Evolutionary conservation across 108 stramenopile species (phyloP).

Genomic region (Cyclotella atomus): DNA sequence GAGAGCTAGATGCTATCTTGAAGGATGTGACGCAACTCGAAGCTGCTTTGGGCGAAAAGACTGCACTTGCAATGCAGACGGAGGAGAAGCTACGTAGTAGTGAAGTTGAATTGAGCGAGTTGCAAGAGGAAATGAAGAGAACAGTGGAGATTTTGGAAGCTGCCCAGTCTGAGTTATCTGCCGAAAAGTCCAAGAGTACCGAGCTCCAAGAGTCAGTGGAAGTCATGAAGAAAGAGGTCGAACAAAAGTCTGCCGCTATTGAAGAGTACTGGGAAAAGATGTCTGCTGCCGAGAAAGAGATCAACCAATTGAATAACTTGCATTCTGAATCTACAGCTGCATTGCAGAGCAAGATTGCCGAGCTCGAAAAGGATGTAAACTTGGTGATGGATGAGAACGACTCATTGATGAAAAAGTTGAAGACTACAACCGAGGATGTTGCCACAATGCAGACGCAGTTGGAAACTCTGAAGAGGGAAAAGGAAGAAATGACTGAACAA

Average conservation of each 20-base stretch:
- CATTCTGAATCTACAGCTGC: slow-evolving; percentile 46
- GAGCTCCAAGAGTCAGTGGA: slow-evolving; percentile 38
- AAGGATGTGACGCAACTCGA: slow-evolving; percentile 41
- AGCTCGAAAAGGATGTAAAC: slow-evolving; percentile 38
- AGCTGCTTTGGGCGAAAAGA: slow-evolving; percentile 50
- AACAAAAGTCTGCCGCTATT: slow-evolving; percentile 19
- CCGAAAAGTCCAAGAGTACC: slow-evolving; percentile 35
- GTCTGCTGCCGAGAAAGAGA: slow-evolving; percentile 14
- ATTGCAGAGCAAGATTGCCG: slow-evolving; percentile 49
- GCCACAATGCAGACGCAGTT: slow-evolving; percentile 24
- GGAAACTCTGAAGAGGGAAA: slow-evolving; percentile 30
- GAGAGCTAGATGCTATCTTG: slow-evolving; percentile 27
- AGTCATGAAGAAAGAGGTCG: slow-evolving; percentile 18
- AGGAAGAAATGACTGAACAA: slow-evolving; percentile 24
- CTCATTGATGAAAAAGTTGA: slow-evolving; percentile 30
- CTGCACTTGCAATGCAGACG: slow-evolving; percentile 19
- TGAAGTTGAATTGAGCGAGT: slow-evolving; percentile 50
- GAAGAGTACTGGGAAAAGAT: slow-evolving; percentile 34
- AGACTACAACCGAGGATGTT: slow-evolving; percentile 33
- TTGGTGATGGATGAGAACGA: slow-evolving; percentile 17
- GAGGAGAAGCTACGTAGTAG: slow-evolving; percentile 48
- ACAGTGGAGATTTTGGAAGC: slow-evolving; percentile 42
- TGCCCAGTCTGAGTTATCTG: slow-evolving; percentile 29
- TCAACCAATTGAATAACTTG: slow-evolving; percentile 18
- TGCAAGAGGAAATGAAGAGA: slow-evolving; percentile 60